phyloP scores from a whole-genome alignment of 495 filamentous ascomycete genomes.

The Cercophora samala region DNA sequence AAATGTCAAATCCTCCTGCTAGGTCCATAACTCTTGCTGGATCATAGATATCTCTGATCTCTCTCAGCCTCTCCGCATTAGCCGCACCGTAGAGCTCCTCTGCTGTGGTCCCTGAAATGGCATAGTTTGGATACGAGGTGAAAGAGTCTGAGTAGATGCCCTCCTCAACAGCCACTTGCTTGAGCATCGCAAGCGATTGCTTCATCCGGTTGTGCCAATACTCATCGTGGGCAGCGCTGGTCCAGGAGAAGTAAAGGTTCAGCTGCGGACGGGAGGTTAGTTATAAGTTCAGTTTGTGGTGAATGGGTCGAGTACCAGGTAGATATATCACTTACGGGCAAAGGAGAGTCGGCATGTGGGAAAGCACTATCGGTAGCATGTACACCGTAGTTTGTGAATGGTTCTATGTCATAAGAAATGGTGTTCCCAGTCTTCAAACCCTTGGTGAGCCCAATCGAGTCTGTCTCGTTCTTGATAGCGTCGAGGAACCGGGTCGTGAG shows the following conservation, averaged over 20 bases:
- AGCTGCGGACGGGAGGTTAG: conserved; percentile 10
- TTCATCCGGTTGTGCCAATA: conserved; percentile 25
- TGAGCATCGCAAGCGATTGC: conserved; percentile 16
- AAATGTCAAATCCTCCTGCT: conserved; percentile 27
- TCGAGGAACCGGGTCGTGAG: conserved; percentile 18
- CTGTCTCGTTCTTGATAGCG: conserved; percentile 21
- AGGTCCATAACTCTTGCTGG: conserved; percentile 27
- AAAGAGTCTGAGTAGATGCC: conserved; percentile 25
- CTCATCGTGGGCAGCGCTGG: conserved; percentile 19
- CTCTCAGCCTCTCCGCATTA: conserved; percentile 23
- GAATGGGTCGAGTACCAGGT: no score
- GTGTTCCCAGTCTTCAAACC: conserved; percentile 14
- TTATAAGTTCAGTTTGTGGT: no score
- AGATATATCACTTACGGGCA: conserved; percentile 20
- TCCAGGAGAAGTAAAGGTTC: conserved; percentile 28
- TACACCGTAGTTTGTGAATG: conserved; percentile 26
- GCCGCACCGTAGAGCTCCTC: conserved; percentile 23
- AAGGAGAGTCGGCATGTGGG: conserved; percentile 26
- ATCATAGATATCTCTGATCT: conserved; percentile 21
- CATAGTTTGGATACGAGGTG: conserved; percentile 28
- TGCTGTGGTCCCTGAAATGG: conserved; percentile 11
- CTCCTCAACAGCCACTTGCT: conserved; percentile 22
- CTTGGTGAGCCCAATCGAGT: conserved; percentile 9
- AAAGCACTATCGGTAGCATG: conserved; percentile 26
- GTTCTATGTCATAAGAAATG: conserved; percentile 29